phyloP scores from a whole-genome alignment of 2,329 filamentous ascomycete genomes.

The Cladorrhinum sp. region DNA sequence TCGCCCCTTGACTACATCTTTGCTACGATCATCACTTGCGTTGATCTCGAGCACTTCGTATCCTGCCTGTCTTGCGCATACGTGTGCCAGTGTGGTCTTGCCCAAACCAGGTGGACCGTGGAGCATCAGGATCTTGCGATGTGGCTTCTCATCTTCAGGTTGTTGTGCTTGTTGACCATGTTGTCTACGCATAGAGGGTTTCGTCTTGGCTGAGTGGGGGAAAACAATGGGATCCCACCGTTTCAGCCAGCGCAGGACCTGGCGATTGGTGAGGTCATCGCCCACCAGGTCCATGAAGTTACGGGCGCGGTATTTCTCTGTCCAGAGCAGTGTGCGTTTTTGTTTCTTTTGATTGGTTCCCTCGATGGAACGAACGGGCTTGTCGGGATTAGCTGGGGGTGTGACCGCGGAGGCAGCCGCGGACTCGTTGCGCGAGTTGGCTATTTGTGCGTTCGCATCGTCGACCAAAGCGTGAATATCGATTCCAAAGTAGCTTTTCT shows the following conservation, averaged over 20 bases:
- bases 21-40: conserved; percentile 90
- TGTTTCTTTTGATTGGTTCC: conserved; percentile 36
- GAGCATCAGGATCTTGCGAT: conserved; percentile 84
- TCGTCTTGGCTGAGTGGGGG: conserved; percentile 66
- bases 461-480: conserved; percentile 83
- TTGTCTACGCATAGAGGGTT: conserved; percentile 37
- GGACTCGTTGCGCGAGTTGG: conserved; percentile 34
- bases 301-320: conserved; percentile 91
- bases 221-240: conserved; percentile 92
- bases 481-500: conserved; percentile 83
- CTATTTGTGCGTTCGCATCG: conserved; percentile 60
- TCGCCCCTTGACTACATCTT: conserved; percentile 82
- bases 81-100: conserved; percentile 94
- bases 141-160: conserved; percentile 67
- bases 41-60: conserved; percentile 98
- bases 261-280: conserved; percentile 88
- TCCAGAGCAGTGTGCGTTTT: conserved; percentile 71
- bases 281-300: conserved; percentile 92
- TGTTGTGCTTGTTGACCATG: conserved; percentile 44
- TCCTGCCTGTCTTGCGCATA: conserved; percentile 90
- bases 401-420: conserved; percentile 26
- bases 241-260: conserved; percentile 90
- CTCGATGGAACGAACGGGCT: conserved; percentile 45
- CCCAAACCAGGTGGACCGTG: conserved; percentile 90
- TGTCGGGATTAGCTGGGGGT: conserved; percentile 28